Base-by-base conservation (phyloP, 2,329 filamentous ascomycete genomes). In the Pseudogymnoascus sp. region DNA sequence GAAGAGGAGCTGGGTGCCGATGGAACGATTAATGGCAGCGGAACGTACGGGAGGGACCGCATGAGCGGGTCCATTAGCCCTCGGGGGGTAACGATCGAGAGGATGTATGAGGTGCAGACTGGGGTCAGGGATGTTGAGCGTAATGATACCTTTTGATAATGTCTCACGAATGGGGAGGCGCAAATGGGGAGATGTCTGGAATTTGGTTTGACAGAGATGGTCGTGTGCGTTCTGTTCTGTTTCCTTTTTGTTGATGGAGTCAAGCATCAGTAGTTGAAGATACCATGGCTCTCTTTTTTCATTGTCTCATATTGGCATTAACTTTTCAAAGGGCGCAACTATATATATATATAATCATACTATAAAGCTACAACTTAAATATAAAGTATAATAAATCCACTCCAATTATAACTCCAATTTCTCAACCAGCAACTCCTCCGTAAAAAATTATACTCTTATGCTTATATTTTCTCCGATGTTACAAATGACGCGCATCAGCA, bases 11-110 rank as follows among this genome's bases (percentile, higher is more conserved):
- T 54, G 2, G 43, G 43, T 3, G 28, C 9, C n/a, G 43, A 54
- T 12, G 43, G 43, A 28, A 54, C 43, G n/a, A 2, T 54, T 18
- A 54, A 32, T 54, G 32, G 43, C 4, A n/a, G 8, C 12, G 43
- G 25, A 54, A 4, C 8, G 9, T 54, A 54, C 43, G 43, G 25
- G 43, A 50, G n/a, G 22, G 43, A 50, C 25, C 43, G 43, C 28
- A 32, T 54, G 43, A 54, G 43, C 32, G 43, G 43, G 28, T 54
- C 43, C 4, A 16, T 54, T 54, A 54, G 43, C 43, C 43, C 43
- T 5, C 11, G 2, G n/a, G 43, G 43, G 9, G 43, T 54, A 2
- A 54, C 8, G 5, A 4, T 54, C n/a, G 43, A 54, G 14, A 54
- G 43, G 43, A 54, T n/a, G 8, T 54, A 18, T 32, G 43, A 54